Percentiles rank a stretch among this genome's conserved stretches.
phyloP scores from a whole-genome alignment of 495 filamentous ascomycete genomes.

The Xeromyces bisporus region DNA sequence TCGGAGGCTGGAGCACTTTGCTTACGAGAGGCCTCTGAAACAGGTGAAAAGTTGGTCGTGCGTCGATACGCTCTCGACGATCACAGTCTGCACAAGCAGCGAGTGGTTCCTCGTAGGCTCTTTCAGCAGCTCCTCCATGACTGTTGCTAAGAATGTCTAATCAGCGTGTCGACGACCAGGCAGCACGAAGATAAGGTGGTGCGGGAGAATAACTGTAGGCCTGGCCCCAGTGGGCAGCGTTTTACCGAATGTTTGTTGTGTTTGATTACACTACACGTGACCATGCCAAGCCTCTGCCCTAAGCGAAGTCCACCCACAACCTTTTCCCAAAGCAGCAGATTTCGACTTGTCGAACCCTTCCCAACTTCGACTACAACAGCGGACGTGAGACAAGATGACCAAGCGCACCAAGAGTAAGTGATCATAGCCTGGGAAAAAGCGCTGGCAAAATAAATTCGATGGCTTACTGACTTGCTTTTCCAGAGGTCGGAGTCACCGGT shows the following conservation, averaged over 20 bases:
- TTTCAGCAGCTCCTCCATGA: no score
- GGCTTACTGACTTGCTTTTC: slow-evolving; percentile 16
- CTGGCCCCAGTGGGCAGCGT: no score
- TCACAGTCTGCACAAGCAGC: no score
- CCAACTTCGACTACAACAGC: slow-evolving; percentile 30
- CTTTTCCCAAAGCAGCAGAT: slow-evolving; percentile 18
- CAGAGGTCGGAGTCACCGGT: slow-evolving; percentile 73
- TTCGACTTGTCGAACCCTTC: slow-evolving; percentile 26
- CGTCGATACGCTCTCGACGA: no score
- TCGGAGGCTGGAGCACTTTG: no score
- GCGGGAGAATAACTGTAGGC: no score
- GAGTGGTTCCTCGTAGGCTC: no score
- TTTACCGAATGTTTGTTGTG: background rate
- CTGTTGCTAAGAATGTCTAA: no score
- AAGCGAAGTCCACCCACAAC: slow-evolving; percentile 35
- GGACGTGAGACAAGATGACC: slow-evolving; percentile 56
- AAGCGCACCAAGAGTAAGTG: slow-evolving; percentile 87
- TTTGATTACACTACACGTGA: slow-evolving; percentile 1
- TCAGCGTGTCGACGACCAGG: no score
- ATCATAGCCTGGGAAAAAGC: slow-evolving; percentile 2
- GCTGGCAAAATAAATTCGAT: slow-evolving; percentile 1
- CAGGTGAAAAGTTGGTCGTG: no score
- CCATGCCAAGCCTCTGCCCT: slow-evolving; percentile 12
- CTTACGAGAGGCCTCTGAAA: no score
- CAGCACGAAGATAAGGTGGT: no score